Percentiles rank a stretch among this genome's conserved stretches.
Evolutionary conservation across 306 rosid genomes (phyloP).

Genomic region (Erythrophleum fordii): DNA sequence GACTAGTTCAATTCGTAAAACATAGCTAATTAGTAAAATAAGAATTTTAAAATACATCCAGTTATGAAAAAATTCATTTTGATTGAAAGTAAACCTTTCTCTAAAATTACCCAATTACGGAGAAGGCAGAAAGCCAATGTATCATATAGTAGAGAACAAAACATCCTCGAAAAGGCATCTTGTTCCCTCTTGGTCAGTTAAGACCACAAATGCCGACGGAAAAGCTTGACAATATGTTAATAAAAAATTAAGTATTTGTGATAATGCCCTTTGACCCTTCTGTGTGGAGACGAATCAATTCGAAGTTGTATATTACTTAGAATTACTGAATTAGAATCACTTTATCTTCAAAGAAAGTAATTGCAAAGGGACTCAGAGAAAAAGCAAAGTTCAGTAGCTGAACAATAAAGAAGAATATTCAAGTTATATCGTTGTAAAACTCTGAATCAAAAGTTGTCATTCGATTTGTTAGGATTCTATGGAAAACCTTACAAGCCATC

Average conservation of each 20-base stretch:
- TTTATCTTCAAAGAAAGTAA: not conserved
- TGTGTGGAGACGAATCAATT: not conserved
- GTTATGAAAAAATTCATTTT: not conserved
- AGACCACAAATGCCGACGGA: not conserved
- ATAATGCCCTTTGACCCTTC: not conserved
- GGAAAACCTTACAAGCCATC: not conserved
- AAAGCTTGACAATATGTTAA: not conserved
- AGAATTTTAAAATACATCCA: not conserved
- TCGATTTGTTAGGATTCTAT: not conserved
- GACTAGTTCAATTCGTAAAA: too few species aligned
- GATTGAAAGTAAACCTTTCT: not conserved
- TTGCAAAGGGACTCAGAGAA: too few species aligned
- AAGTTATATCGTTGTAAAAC: too few species aligned
- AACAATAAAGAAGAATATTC: too few species aligned
- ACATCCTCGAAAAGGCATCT: not conserved
- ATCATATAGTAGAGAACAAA: not conserved
- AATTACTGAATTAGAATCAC: not conserved
- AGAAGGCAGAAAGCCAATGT: not conserved
- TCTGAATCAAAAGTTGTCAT: not conserved
- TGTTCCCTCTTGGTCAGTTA: slow-evolving; percentile 1
- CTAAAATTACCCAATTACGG: not conserved
- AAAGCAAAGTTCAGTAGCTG: too few species aligned
- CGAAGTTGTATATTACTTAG: too few species aligned
- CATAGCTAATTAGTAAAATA: not conserved
- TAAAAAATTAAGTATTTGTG: not conserved